Percentiles rank a stretch among this genome's conserved stretches.
These are phyloP conservation scores for Aureobasidium sp. DNA, from an alignment of 2,329 filamentous ascomycete species.

Conservation along the genomic window DNA sequence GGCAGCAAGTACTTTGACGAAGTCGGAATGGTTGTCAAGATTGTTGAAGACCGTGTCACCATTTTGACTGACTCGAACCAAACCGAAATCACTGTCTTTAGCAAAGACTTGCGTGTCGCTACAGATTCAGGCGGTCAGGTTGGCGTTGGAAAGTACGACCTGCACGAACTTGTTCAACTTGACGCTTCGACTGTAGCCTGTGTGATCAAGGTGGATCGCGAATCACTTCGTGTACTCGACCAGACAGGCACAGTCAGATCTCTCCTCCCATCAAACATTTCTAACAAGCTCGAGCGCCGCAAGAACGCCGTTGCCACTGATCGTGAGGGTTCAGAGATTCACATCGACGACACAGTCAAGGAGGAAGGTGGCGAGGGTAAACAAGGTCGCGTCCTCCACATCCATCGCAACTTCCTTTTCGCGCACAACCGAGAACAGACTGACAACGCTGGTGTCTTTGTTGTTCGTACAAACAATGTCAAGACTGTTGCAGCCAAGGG, in stretches of 20 bases:
- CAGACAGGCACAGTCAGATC: constrained; percentile 79
- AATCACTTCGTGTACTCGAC: constrained; percentile 82
- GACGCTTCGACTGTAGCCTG: constrained; percentile 88
- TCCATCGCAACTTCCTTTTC: constrained; percentile 89
- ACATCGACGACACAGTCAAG: constrained; percentile 83
- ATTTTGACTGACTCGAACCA: constrained; percentile 88
- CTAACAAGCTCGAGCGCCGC: constrained; percentile 76
- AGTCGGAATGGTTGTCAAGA: constrained; percentile 93
- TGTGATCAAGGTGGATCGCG: constrained; percentile 89
- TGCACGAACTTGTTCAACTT: constrained; percentile 90
- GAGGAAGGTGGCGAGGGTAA: constrained; percentile 81
- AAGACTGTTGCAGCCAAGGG: constrained; percentile 92
- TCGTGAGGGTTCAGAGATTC: constrained; percentile 86
- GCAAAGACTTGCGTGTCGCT: constrained; percentile 89
- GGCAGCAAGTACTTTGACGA: constrained; percentile 92
- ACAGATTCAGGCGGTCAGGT: constrained; percentile 85
- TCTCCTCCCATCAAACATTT: constrained; percentile 83
- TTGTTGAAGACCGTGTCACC: constrained; percentile 86
- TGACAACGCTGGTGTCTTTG: constrained; percentile 86
- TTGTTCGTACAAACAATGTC: constrained; percentile 77
- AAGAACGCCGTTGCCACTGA: constrained; percentile 81
- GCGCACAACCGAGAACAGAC: constrained; percentile 74
- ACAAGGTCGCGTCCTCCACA: constrained; percentile 84
- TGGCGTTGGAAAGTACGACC: constrained; percentile 77
- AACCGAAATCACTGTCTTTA: constrained; percentile 93